These are phyloP conservation scores for Tricholoma sp. DNA, from an alignment of 768 basidiomycete genomes.

Conservation along the genomic window DNA sequence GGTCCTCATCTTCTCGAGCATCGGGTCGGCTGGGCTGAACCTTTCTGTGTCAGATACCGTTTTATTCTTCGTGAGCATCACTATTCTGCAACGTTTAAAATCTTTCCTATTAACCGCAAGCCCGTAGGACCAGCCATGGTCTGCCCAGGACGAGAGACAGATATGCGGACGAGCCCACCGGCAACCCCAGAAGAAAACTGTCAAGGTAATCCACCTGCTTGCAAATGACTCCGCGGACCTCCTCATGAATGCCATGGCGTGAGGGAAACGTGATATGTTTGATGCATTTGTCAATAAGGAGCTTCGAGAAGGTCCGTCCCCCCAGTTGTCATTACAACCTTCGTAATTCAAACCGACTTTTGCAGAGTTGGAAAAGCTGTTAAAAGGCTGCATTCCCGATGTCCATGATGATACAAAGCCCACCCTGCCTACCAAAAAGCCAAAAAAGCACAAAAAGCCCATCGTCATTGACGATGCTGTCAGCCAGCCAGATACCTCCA, in stretches of 20 bases:
- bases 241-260: constrained; percentile 8
- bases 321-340: neutral
- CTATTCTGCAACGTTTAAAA: neutral
- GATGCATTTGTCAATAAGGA: constrained; percentile 2
- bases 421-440: too few relatives aligned
- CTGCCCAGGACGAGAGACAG: constrained; percentile 13
- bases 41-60: constrained; percentile 15
- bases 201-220: neutral
- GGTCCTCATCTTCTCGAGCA: constrained; percentile 18
- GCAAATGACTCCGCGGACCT: neutral
- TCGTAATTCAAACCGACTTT: neutral
- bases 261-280: constrained; percentile 10
- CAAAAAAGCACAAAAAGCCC: too few relatives aligned
- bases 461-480: too few relatives aligned
- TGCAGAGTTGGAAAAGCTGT: neutral
- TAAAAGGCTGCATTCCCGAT: neutral
- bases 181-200: constrained; percentile 10
- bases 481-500: too few relatives aligned
- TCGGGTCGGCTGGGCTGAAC: constrained; percentile 20
- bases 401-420: too few relatives aligned
- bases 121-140: constrained; percentile 15
- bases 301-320: neutral
- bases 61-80: constrained; percentile 19
- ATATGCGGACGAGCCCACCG: constrained; percentile 8
- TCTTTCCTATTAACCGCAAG: neutral